A percentile compares a stretch with the other conserved stretches of the same genome.
phyloP scores from a whole-genome alignment of 768 basidiomycete species.

The Amanita exitialis region DNA sequence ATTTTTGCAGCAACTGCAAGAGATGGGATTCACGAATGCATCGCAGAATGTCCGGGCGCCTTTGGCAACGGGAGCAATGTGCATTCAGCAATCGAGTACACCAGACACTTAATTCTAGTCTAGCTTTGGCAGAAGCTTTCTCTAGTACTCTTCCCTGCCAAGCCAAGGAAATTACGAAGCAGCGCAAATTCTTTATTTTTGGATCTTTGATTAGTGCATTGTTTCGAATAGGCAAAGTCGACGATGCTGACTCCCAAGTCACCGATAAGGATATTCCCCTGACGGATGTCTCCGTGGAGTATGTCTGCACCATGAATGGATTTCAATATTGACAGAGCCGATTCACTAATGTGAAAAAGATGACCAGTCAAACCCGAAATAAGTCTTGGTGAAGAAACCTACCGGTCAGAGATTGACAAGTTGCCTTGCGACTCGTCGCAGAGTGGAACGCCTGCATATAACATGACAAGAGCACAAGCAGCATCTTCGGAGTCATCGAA shows the following conservation, averaged over 20 bases:
- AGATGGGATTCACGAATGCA: conserved; percentile 92
- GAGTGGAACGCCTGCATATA: conserved; percentile 9
- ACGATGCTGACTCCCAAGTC: too few relatives aligned
- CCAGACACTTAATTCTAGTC: too few relatives aligned
- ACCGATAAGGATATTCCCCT: conserved; percentile 11
- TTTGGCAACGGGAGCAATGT: conserved; percentile 89
- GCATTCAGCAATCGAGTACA: conserved; percentile 87
- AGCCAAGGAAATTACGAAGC: conserved; percentile 9
- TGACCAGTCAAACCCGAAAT: conserved; percentile 1
- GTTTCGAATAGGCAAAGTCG: conserved; percentile 10
- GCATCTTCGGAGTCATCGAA: too few relatives aligned
- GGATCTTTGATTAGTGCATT: conserved; percentile 9
- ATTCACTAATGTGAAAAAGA: conserved; percentile 9
- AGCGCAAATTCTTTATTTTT: conserved; percentile 9
- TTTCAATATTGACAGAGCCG: conserved; percentile 8
- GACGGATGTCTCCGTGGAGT: conserved; percentile 13
- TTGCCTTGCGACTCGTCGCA: background rate
- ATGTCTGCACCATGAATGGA: conserved; percentile 12
- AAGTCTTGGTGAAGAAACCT: conserved; percentile 8
- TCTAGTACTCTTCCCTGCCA: background rate
- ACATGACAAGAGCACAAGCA: too few relatives aligned
- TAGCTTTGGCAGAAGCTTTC: too few relatives aligned
- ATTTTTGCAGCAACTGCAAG: conserved; percentile 66
- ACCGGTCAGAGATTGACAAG: conserved; percentile 10
- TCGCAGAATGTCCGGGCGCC: conserved; percentile 85